Percentiles rank a stretch among this genome's conserved stretches.
Evolutionary conservation across 331 rosid genomes (phyloP).

Genomic region (Rhamnella rubrinervis): DNA sequence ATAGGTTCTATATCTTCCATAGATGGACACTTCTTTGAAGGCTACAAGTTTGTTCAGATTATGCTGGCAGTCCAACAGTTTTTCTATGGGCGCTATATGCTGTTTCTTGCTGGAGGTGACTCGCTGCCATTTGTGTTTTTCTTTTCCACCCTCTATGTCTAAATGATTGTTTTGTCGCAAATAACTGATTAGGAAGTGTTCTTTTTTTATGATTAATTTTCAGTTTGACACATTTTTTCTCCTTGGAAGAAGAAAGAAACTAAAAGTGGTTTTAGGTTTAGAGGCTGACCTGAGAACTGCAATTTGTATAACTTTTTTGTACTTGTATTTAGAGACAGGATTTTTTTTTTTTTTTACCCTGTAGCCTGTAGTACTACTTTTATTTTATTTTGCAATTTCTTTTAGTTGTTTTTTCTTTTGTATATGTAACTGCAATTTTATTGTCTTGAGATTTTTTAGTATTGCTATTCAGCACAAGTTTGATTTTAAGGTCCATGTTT

Average conservation of each 20-base stretch:
- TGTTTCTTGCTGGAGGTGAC: slow-evolving; percentile 37
- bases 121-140: slow-evolving; percentile 16
- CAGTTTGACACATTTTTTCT: slow-evolving; percentile 26
- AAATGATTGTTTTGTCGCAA: slow-evolving; percentile 28
- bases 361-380: neutral
- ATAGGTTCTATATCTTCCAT: slow-evolving; percentile 6
- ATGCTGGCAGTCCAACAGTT: slow-evolving; percentile 32
- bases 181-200: slow-evolving; percentile 32
- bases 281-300: slow-evolving; percentile 20
- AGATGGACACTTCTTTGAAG: slow-evolving; percentile 36
- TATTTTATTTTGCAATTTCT: neutral
- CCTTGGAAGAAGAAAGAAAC: slow-evolving; percentile 25
- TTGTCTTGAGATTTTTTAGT: no score
- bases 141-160: slow-evolving; percentile 23
- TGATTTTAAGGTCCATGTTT: no score
- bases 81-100: slow-evolving; percentile 33
- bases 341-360: no score
- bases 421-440: no score
- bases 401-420: no score
- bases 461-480: no score
- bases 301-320: slow-evolving; percentile 16
- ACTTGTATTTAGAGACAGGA: neutral
- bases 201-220: slow-evolving; percentile 18
- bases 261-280: slow-evolving; percentile 15
- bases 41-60: slow-evolving; percentile 27